Base-by-base conservation (phyloP, 2,329 filamentous ascomycete genomes). In the Xylaria sp. region DNA sequence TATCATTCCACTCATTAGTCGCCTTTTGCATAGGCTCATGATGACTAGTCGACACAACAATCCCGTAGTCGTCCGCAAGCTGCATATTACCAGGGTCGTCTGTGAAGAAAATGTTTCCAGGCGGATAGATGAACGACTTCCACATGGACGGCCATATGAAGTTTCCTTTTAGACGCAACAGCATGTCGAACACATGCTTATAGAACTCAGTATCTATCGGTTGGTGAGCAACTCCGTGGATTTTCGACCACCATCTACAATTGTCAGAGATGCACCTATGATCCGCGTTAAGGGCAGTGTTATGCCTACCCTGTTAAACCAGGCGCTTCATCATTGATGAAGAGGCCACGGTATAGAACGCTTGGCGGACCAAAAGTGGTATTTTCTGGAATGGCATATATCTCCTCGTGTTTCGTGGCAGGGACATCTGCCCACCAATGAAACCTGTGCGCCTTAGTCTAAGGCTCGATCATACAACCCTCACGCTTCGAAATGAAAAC, bases 71-170 rank as follows among this genome's bases (percentile, higher is more conserved):
- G 64, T 91, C 86, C 0, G 89, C 89, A 4, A 89, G 81, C 2
- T 83, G 82, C 69, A 89, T 86, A 56, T 86, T 91, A 7, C 83
- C 79, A 0, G 84, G 81, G 61, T 91, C 89, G 58, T 91, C 89
- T 0, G 88, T 84, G 72, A 88, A 88, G 79, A 92, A 91, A 71
- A 87, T 87, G 43, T 85, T 84, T 9, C 83, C 83, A 0, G 83
- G 83, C 3, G 80, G 80, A 1, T 83, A 83, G 46, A 81, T 82
- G 13, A 79, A 82, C 6, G 86, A 84, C 88, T 72, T 69, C 74
- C 89, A 91, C 85, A 89, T 89, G 0, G 89, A 88, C 0, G 89
- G 90, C 90, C 90, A 91, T 62, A 91, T 80, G 71, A 90, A 91
- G 75, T 91, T 91, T 1, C 88, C 88, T 75, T 84, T 86, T 23